Evolutionary conservation across 164 flowering plant genomes (phyloP), one percentile per base, ranked within the genome.

Genomic region (Nelumbo lutea): DNA sequence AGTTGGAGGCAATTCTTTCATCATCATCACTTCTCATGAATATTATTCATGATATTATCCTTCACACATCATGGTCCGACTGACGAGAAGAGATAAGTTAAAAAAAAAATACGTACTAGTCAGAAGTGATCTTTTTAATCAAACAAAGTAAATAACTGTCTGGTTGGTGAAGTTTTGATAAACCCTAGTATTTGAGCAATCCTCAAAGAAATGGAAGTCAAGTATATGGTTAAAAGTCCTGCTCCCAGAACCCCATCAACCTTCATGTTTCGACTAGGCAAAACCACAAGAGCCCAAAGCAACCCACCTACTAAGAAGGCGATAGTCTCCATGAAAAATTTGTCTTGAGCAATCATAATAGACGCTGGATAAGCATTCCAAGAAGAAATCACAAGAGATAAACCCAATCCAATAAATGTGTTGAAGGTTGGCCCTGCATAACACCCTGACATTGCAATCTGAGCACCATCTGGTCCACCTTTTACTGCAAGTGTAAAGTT

Each of bases 381-480:
- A 3, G 88, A 52, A 51, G 84, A 73, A 44, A 83, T 68, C 53
- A 84, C 83, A 55, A 89, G 57, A 4, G 89, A 77, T 27, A 86
- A 58, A 0, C 95, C 95, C 70, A 89, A 73, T 0, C 95, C 95
- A 61, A 87, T 66, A 69, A 86, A 9, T 9, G 81, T 85, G 69
- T 89, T 89, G 79, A 89, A 89, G 73, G 85, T 74, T 7, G 95
- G 91, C 1, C 95, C 95, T 0, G 95, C 95, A 43, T 87, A 87
- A 68, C 91, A 89, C 3, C 91, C 91, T 0, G 95, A 79, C 1
- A 89, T 62, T 0, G 91, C 91, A 0, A 86, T 75, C 58, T 89
- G 88, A 1, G 73, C 88, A 39, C 91, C 91, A 62, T 78, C 85
- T 64, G 73, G 42, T 15, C 87, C 89, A 41, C 89, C 89, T 47